A percentile compares a stretch with the other conserved stretches of the same genome.
These are phyloP conservation scores for Phytophthora hybrid DNA, from an alignment of 352 stramenopile species.

Conservation along the genomic window DNA sequence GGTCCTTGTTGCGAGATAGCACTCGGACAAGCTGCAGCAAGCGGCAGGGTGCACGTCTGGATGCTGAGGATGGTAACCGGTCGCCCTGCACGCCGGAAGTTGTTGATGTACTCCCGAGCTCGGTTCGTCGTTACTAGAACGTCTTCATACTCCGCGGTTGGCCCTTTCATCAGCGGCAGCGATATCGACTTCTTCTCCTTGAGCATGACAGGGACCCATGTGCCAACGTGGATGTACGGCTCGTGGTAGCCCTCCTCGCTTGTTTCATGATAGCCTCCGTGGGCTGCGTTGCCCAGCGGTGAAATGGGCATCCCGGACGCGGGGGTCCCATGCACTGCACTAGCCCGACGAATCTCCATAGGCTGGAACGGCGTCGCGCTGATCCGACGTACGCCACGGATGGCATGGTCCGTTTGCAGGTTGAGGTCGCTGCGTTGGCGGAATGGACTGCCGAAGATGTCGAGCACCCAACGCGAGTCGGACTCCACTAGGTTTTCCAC, in stretches of 20 bases:
- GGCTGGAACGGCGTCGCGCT: constrained; percentile 26
- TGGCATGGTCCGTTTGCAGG: constrained; percentile 66
- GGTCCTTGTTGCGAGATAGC: constrained; percentile 70
- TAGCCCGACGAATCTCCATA: constrained; percentile 38
- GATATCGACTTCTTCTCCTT: constrained; percentile 47
- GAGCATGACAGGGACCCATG: constrained; percentile 71
- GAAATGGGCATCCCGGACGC: constrained; percentile 28
- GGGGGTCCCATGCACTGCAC: constrained; percentile 17
- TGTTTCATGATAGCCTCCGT: constrained; percentile 16
- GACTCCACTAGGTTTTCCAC: constrained; percentile 34
- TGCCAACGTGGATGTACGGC: constrained; percentile 83
- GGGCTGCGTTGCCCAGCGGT: constrained; percentile 43
- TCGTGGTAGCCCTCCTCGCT: constrained; percentile 49
- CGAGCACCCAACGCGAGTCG: constrained; percentile 78
- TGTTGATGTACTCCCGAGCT: constrained; percentile 71
- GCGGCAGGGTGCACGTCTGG: constrained; percentile 66
- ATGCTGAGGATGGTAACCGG: constrained; percentile 79
- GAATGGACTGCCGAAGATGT: constrained; percentile 76
- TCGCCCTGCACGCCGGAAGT: constrained; percentile 59
- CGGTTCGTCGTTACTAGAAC: constrained; percentile 72
- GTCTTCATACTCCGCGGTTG: constrained; percentile 61
- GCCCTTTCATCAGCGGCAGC: constrained; percentile 47
- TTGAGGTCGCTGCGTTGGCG: constrained; percentile 56
- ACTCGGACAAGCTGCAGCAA: constrained; percentile 68
- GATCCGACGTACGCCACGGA: constrained; percentile 52